Base-by-base conservation (phyloP, 75 land plant species). In the Picea sitchensis region DNA sequence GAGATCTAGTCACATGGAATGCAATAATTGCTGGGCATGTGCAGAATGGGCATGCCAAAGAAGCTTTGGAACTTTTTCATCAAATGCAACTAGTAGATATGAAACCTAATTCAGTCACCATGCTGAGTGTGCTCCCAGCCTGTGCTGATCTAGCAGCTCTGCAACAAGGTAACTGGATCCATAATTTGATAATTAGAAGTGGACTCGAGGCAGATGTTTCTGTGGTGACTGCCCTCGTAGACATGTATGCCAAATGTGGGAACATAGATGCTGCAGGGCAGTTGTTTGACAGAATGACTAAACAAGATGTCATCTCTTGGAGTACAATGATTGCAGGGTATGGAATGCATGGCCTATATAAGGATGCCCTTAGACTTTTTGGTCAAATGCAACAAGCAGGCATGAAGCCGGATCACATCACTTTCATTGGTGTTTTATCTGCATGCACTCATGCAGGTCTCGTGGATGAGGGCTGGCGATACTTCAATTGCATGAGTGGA, bases 171-270 rank as follows among this genome's bases (percentile, higher is more conserved):
- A 80, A 69, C 51, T 79, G 85, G 62, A 69, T 85, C n/a, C 90
- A 88, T 80, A 73, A 47, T 65, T 81, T 77, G 36, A 21, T 80
- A 1, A 15, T 78, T 12, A 73, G 85, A 80, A 69, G 31, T 38
- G 84, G 86, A 2, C 30, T 86, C 58, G 73, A 81, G 17, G 61
- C 60, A 7, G 82, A 89, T 67, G 68, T 75, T 41, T 79, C 76
- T 47, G 56, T 86, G 30, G 69, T 64, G 5, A 86, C 69, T 78
- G 67, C 86, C 1, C 18, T 89, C 63, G 64, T 89, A 21, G 88
- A 89, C 80, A 80, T 88, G 84, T 88, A 88, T 77, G 80, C 86
- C 32, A 87, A 84, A 80, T 84, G 86, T 84, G 86, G 89, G 59
- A 60, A 73, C 7, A 32, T 86, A 3, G 23, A n/a, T 3, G 83